Evolutionary conservation across 345 rosid genomes (phyloP), one percentile per base, ranked within the genome.

Genomic region (Lepidium sativum): DNA sequence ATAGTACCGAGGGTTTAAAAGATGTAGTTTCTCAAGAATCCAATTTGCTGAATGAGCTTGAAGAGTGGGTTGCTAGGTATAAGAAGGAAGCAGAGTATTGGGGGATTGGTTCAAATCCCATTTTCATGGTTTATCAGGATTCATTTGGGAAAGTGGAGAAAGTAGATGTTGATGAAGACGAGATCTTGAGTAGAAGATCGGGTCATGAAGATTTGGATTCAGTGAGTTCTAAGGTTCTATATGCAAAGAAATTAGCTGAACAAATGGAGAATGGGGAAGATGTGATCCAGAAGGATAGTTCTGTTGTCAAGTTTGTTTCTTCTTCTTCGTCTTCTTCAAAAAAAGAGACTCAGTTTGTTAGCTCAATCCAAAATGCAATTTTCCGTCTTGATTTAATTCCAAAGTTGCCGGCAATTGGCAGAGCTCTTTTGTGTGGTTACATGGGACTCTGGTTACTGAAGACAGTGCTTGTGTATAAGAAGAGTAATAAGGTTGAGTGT

Each of bases 41-140:
- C 27, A 78, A 52, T 72, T 54, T 83, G 68, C 41, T 79, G 64
- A 77, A 54, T 53, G 83, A 80, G 75, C 77, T 91, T 45, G 87
- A 85, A 79, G 74, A 76, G 14, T 91, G 96, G 98, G 76, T 78
- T 66, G 74, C 74, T 62, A 82, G 78, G 73, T 86, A 67, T 44
- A 82, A 78, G 60, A 80, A 76, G 65, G 97, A 88, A 78, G 32
- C 69, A 58, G 88, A 83, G 41, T 79, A 49, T 54, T 91, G 94
- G 97, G 94, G 97, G 6, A 41, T 84, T 29, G 97, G 94, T 41
- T 77, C 88, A 11, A 75, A 71, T 73, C 87, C 82, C 3, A 75
- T 91, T 69, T 86, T 91, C 60, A 83, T 77, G 2, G 83, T 86
- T 42, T 75, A 75, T 77, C 65, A 75, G 75, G 89, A 86, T 64